A percentile compares a stretch with the other conserved stretches of the same genome.
Evolutionary conservation across 139 green algal genomes (phyloP).

Genomic region (Zygnema circumcarinatum): DNA sequence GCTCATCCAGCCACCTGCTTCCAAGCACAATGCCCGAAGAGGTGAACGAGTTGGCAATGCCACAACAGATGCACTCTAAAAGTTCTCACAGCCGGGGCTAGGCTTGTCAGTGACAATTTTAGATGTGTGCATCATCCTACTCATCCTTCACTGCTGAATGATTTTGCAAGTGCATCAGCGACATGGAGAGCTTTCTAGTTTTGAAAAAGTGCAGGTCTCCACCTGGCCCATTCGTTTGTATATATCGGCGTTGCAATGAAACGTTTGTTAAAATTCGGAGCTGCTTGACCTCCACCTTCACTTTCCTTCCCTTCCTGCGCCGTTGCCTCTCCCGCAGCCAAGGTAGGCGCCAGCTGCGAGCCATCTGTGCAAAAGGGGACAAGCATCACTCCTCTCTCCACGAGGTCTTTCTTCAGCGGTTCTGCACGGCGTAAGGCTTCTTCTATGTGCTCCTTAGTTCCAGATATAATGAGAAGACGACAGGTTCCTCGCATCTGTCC

Average conservation of each 20-base stretch:
- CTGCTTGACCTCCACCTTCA: background rate
- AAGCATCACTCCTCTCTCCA: conserved; percentile 52
- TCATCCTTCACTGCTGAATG: too few species aligned
- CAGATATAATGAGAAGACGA: conserved; percentile 42
- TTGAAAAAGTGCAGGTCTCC: background rate
- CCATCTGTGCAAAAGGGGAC: conserved; percentile 26
- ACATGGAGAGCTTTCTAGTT: too few species aligned
- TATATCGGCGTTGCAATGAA: conserved; percentile 39
- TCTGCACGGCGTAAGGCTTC: conserved; percentile 15
- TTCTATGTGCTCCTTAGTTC: conserved; percentile 36
- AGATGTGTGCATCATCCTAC: too few species aligned
- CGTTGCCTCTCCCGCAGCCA: background rate
- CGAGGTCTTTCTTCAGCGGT: conserved; percentile 26
- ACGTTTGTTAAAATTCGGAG: background rate
- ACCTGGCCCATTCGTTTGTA: conserved; percentile 39
- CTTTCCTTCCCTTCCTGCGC: conserved; percentile 1
- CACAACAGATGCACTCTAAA: too few species aligned
- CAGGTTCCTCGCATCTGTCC: conserved; percentile 26
- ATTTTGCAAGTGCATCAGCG: too few species aligned
- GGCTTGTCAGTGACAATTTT: too few species aligned
- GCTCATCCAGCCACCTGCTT: conserved; percentile 41
- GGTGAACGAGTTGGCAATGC: too few species aligned
- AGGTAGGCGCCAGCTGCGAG: background rate
- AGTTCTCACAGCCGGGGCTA: too few species aligned
- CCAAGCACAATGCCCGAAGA: too few species aligned